Conservation (phyloP, 1,284 basidiomycete genomes). For the Takashimella koratensis region DNA sequence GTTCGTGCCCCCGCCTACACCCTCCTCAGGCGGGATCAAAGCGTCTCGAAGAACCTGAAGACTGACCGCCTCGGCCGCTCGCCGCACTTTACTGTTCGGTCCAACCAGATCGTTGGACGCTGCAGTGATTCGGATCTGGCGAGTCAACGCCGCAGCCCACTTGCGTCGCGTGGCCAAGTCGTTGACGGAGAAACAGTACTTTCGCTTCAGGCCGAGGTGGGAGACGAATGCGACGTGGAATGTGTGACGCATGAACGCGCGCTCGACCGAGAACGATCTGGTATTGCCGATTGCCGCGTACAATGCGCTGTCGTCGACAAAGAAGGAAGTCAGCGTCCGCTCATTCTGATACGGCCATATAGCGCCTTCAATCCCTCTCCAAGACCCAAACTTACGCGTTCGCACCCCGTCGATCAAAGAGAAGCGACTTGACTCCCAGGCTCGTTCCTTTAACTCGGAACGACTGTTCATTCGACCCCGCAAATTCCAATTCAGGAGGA, state of each 20-base stretch:
- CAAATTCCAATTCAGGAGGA: conserved; percentile 72
- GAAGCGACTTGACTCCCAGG: conserved; percentile 74
- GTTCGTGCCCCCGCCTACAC: neutral
- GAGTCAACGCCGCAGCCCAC: conserved; percentile 67
- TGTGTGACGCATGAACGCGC: conserved; percentile 88
- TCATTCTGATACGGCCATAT: neutral
- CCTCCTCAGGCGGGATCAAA: conserved; percentile 53
- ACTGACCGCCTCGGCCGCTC: conserved; percentile 66
- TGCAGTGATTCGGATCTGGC: conserved; percentile 66
- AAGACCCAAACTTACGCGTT: conserved; percentile 56
- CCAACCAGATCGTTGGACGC: conserved; percentile 57
- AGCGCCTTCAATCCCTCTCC: no score
- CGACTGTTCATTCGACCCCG: conserved; percentile 68
- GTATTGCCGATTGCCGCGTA: conserved; percentile 76
- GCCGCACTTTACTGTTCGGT: conserved; percentile 35
- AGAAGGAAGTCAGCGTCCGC: neutral
- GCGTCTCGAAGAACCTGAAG: conserved; percentile 80
- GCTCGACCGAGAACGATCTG: conserved; percentile 71
- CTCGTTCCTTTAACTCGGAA: conserved; percentile 80
- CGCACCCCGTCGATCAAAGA: conserved; percentile 72
- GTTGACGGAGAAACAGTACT: conserved; percentile 89
- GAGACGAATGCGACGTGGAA: conserved; percentile 83
- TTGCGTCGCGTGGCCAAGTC: conserved; percentile 67
- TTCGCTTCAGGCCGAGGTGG: conserved; percentile 64
- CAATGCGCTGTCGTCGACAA: conserved; percentile 49